Percentiles rank a stretch among this genome's conserved stretches.
These are phyloP conservation scores for Corinectria fuckeliana DNA, from an alignment of 2,329 filamentous ascomycete genomes.

Conservation along the genomic window DNA sequence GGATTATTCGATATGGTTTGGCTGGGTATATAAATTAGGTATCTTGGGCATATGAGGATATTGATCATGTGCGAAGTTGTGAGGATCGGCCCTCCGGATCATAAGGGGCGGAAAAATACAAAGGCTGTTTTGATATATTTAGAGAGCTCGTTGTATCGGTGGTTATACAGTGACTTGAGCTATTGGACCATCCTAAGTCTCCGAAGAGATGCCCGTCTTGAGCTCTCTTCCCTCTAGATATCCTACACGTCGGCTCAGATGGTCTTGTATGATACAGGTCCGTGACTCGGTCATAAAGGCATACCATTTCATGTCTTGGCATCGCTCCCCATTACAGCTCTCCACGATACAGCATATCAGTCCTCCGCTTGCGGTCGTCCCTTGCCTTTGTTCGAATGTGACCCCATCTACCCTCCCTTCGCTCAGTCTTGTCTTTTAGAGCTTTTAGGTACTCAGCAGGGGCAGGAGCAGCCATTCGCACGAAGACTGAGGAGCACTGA, in stretches of 20 bases:
- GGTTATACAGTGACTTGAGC: conserved; percentile 32
- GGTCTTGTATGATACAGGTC: conserved; percentile 32
- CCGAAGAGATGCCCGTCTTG: conserved; percentile 21
- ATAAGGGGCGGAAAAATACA: conserved; percentile 19
- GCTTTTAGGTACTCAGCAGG: conserved; percentile 54
- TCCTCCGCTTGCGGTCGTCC: conserved; percentile 61
- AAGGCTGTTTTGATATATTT: conserved; percentile 24
- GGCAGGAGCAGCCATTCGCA: conserved; percentile 63
- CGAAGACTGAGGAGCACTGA: conserved; percentile 61
- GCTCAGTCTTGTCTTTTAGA: conserved; percentile 53
- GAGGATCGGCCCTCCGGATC: neutral
- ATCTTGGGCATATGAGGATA: conserved; percentile 3
- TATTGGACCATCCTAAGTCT: conserved; percentile 18
- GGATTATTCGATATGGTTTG: neutral
- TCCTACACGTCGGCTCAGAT: conserved; percentile 32
- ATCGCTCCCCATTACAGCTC: conserved; percentile 49
- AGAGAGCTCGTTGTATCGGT: conserved; percentile 32
- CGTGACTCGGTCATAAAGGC: conserved; percentile 13
- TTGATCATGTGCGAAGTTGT: conserved; percentile 8
- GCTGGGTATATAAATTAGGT: conserved; percentile 2
- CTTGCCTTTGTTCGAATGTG: conserved; percentile 60
- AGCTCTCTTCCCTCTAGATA: conserved; percentile 25
- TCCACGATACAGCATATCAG: conserved; percentile 58
- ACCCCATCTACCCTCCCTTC: conserved; percentile 63
- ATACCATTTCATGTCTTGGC: neutral